Evolutionary conservation across 31 red algal species (phyloP), one percentile per base, ranked within the genome.

Genomic region (Porphyra umbilicalis): DNA sequence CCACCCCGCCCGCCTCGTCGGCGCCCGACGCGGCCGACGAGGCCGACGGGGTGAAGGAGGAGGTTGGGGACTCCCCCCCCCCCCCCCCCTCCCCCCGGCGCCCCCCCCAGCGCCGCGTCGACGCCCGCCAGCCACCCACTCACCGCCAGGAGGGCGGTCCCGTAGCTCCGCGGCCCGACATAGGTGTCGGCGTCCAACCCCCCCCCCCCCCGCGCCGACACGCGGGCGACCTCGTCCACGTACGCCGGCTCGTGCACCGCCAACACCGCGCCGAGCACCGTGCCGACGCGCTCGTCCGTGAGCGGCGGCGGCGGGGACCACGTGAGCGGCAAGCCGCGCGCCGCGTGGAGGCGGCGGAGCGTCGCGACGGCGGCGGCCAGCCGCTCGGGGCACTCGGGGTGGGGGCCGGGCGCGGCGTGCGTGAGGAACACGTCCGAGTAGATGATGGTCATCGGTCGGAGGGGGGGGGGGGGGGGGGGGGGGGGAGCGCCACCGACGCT

Each of bases 181-280:
- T 96, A 99, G 6, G 97, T 99, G 80, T 99, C 97, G 6, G 77
- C 79, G 77, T 99, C 97, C 2, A 99, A 40, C 29, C 57, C 75
- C 0, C 90, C 89, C 14, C 86, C 88, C 6, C 87, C 88, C 3
- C 81, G 34, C 35, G 87, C 78, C 15, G 81, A 85, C 33, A 93
- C 80, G 68, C 29, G 14, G 37, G 86, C 57, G 33, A 99, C 32
- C 29, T 94, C 90, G 30, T 91, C 91, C 20, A 99, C 36, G 83
- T 99, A 94, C 16, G 87, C 93, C 15, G 20, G 32, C 5, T 76
- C 77, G 80, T 99, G 97, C 35, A 94, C 92, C 15, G 75, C 82
- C 33, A 84, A 42, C 0, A 90, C 80, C 3, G 84, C 92, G 10
- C 82, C 38, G 75, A 92, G 25, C 10, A 96, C 88, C 1, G 30